Percentiles rank a stretch among this genome's conserved stretches.
Evolutionary conservation across 306 rosid species (phyloP).

Genomic region (Betula pendula): DNA sequence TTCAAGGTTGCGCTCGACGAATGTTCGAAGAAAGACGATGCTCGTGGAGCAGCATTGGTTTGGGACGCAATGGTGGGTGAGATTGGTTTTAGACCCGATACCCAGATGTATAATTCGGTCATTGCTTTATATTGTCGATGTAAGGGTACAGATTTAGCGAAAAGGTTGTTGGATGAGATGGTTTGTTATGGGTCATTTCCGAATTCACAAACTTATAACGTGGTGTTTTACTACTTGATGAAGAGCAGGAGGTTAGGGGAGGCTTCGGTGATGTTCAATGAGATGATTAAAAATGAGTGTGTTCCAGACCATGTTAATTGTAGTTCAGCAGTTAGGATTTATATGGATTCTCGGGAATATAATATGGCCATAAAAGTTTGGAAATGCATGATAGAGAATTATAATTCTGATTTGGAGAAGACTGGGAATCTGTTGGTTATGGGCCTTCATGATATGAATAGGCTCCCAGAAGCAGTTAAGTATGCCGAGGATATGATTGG

Average conservation of each 20-base stretch:
- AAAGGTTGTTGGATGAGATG: slow-evolving; percentile 57
- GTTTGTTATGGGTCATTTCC: slow-evolving; percentile 53
- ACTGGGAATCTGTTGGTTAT: slow-evolving; percentile 44
- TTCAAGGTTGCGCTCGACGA: slow-evolving; percentile 53
- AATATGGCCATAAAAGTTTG: slow-evolving; percentile 57
- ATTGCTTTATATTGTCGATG: slow-evolving; percentile 47
- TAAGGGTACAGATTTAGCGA: slow-evolving; percentile 34
- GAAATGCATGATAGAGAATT: slow-evolving; percentile 54
- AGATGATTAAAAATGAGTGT: slow-evolving; percentile 73
- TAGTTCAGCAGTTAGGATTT: slow-evolving; percentile 47
- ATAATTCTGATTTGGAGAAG: slow-evolving; percentile 46
- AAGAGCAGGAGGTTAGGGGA: slow-evolving; percentile 49
- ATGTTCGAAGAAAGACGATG: slow-evolving; percentile 48
- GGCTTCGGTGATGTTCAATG: slow-evolving; percentile 42
- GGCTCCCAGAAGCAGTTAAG: slow-evolving; percentile 66
- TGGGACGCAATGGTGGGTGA: slow-evolving; percentile 54
- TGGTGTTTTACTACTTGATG: slow-evolving; percentile 51
- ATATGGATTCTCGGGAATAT: slow-evolving; percentile 44
- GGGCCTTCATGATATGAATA: slow-evolving; percentile 48
- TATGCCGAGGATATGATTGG: slow-evolving; percentile 64
- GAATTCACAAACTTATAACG: slow-evolving; percentile 46
- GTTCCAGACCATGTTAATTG: slow-evolving; percentile 56
- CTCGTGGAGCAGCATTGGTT: slow-evolving; percentile 42
- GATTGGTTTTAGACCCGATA: slow-evolving; percentile 35
- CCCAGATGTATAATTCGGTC: slow-evolving; percentile 52